Evolutionary conservation across 345 rosid genomes (phyloP).

Genomic region (Stellera chamaejasme): DNA sequence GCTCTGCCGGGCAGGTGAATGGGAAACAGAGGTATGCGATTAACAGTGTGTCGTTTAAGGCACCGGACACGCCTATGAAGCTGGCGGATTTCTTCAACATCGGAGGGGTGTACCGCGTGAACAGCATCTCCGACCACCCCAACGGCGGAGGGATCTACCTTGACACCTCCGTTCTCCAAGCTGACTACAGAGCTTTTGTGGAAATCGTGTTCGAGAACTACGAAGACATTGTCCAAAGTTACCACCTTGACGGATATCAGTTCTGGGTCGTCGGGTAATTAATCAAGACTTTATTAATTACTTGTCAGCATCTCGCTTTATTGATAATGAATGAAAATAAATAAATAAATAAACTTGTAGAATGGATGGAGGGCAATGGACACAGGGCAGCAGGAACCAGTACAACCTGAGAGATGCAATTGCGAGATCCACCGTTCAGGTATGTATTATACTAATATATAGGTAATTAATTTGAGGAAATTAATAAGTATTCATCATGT

Average conservation of each 20-base stretch:
- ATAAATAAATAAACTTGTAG: conserved; percentile 27
- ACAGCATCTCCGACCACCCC: conserved; percentile 62
- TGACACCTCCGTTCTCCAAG: conserved; percentile 80
- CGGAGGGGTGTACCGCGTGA: conserved; percentile 62
- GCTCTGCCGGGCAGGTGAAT: conserved; percentile 75
- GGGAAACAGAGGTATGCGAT: conserved; percentile 87
- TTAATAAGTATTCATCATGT: neutral
- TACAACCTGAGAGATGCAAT: conserved; percentile 88
- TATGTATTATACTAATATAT: conserved; percentile 2
- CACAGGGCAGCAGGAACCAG: conserved; percentile 41
- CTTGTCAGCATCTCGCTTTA: neutral
- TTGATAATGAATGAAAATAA: neutral
- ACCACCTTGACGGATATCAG: conserved; percentile 78
- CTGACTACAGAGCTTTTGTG: conserved; percentile 56
- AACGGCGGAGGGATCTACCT: conserved; percentile 68
- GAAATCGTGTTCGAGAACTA: conserved; percentile 76
- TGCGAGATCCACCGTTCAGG: conserved; percentile 77
- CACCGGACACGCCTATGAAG: conserved; percentile 86
- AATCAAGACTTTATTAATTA: too few relatives aligned
- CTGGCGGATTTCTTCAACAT: conserved; percentile 86
- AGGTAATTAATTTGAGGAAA: too few relatives aligned
- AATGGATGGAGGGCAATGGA: conserved; percentile 97
- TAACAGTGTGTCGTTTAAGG: conserved; percentile 69
- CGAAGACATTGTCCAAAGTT: conserved; percentile 77
- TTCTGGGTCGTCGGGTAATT: conserved; percentile 95